These are phyloP conservation scores for Rhizophagus sp. DNA, from an alignment of 192 early-diverging fungal species.

Conservation along the genomic window DNA sequence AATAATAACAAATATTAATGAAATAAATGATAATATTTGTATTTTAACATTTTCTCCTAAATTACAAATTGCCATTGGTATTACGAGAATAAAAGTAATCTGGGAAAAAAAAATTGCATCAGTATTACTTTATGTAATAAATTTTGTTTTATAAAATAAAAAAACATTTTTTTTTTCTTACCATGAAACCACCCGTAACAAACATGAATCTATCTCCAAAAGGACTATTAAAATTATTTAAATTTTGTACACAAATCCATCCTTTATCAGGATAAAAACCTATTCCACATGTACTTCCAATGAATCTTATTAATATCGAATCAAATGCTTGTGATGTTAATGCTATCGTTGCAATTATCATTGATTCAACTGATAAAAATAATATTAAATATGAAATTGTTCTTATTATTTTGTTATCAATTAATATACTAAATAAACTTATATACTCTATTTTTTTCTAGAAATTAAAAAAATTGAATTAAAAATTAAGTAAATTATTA, in stretches of 20 bases:
- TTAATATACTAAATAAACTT: background rate
- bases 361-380: background rate
- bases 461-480: background rate
- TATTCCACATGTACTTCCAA: background rate
- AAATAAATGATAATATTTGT: conserved; percentile 54
- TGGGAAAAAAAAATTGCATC: background rate
- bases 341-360: conserved; percentile 6
- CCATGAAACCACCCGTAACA: background rate
- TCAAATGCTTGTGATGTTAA: conserved; percentile 8
- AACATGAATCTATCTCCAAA: background rate
- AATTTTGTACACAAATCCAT: background rate
- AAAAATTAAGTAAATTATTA: background rate
- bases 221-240: background rate
- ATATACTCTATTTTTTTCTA: conserved; percentile 15
- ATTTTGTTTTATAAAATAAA: no score
- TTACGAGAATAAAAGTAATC: background rate
- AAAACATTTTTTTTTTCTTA: background rate
- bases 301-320: background rate
- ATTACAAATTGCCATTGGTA: background rate
- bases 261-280: background rate
- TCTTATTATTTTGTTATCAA: background rate
- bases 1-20: conserved; percentile 52
- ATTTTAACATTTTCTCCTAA: conserved; percentile 5
- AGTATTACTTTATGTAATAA: no score
- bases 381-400: background rate